Evolutionary conservation across 2,329 filamentous ascomycete genomes (phyloP).

Genomic region (Zymoseptoria passerinii): DNA sequence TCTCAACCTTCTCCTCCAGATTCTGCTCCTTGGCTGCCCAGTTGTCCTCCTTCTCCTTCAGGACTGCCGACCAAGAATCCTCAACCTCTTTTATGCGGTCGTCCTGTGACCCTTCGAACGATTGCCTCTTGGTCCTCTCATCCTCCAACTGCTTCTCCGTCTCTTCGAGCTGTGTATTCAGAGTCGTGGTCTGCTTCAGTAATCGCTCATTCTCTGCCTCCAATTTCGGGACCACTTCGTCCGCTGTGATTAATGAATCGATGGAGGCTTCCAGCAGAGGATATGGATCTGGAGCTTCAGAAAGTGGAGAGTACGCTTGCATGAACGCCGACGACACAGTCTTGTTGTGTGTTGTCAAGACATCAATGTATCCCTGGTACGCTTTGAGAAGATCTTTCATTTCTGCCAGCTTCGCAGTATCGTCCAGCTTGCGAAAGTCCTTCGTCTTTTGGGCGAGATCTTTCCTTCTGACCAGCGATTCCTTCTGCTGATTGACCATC

Average conservation of each 20-base stretch:
- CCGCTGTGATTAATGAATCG: slow-evolving; percentile 82
- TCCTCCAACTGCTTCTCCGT: slow-evolving; percentile 71
- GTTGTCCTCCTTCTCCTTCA: slow-evolving; percentile 91
- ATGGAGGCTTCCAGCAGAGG: slow-evolving; percentile 93
- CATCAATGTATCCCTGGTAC: slow-evolving; percentile 95
- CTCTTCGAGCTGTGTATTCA: slow-evolving; percentile 76
- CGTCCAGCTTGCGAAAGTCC: slow-evolving; percentile 89
- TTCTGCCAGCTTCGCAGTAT: slow-evolving; percentile 75
- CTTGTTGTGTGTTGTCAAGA: slow-evolving; percentile 93
- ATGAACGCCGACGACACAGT: slow-evolving; percentile 87
- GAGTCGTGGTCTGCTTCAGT: slow-evolving; percentile 65
- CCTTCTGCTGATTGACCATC: slow-evolving; percentile 84
- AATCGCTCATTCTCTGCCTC: slow-evolving; percentile 81
- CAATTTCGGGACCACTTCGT: slow-evolving; percentile 85
- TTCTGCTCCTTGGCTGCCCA: slow-evolving; percentile 91
- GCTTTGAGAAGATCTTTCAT: slow-evolving; percentile 80
- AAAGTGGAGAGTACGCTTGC: slow-evolving; percentile 83
- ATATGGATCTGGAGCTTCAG: slow-evolving; percentile 93
- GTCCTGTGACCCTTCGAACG: slow-evolving; percentile 70
- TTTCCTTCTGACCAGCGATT: slow-evolving; percentile 92
- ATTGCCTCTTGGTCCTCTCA: slow-evolving; percentile 63
- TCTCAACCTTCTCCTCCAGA: slow-evolving; percentile 87
- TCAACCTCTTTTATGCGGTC: slow-evolving; percentile 81
- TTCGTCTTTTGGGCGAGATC: slow-evolving; percentile 99
- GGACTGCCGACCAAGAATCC: slow-evolving; percentile 76